Evolutionary conservation across 2,329 filamentous ascomycete species (phyloP), one percentile per base, ranked within the genome.

Genomic region (Coleophoma cylindrospora): DNA sequence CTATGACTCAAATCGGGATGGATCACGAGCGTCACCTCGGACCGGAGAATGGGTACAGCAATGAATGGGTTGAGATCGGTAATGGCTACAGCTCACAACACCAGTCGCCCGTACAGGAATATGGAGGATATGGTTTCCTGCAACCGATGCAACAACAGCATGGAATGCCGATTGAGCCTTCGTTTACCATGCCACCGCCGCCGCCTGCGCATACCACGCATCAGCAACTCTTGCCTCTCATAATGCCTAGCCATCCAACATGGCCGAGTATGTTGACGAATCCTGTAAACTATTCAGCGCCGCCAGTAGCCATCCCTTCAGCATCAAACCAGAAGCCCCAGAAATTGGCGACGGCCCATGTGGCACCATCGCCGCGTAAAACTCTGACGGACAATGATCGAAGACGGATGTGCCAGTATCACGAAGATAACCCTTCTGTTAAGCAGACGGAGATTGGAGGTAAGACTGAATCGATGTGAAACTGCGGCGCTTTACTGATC

Each of bases 361-460:
- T 77, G 21, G 74, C 68, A 58, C 73, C 85, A 44, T 88, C 86
- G 44, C 87, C 89, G 4, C 79, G 91, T 59, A 90, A 90, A 70
- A 97, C 92, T 1, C 75, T 99, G 60, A 96, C 91, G 8, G 89
- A 96, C 64, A 86, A 89, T 51, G 91, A 97, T 66, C 87, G 94
- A 56, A 81, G 91, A 57, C 81, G 83, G 41, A 99, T 99, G 91
- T 99, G 94, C 68, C 81, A 90, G 64, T 96, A 92, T 68, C 88
- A 92, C 61, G 87, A 94, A 65, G 87, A 95, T 55, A 86, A 97
- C 65, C 94, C 92, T 19, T 86, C 83, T 45, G 85, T 90, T 43
- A 96, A 96, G 71, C 94, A 99, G 72, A 94, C 91, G 15, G 92
- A 97, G 64, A 99, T 99, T 70, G 94, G 94, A 70, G 80, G 85